Base-by-base conservation (phyloP, 331 rosid genomes). In the Quercus tomentella region DNA sequence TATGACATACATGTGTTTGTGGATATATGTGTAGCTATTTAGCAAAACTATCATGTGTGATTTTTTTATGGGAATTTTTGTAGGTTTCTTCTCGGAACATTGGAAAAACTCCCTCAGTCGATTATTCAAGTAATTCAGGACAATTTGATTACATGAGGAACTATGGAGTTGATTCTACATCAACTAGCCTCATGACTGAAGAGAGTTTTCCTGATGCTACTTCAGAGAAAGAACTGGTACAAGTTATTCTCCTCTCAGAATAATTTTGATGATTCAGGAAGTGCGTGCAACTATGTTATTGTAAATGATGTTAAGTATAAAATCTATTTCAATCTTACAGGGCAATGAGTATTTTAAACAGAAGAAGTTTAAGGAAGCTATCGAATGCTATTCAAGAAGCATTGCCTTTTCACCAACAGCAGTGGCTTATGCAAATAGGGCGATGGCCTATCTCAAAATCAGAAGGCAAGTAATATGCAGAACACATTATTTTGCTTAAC, bases 331-430 rank as follows among this genome's bases (percentile, higher is more conserved):
- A 56, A 23, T 74, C 60, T 73, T 82, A 6, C 81, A 95, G 99
- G 99, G 99, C 81, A 95, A 95, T 81, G 99, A 95, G 81, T 91
- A 83, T 83, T 95, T 92, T 85, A 95, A 91, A 88, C 92, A 90
- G 89, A 95, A 95, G 79, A 95, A 93, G 80, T 95, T 91, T 82
- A 90, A 89, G 82, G 99, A 95, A 89, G 97, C 99, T 23, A 83
- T 87, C 37, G 92, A 89, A 77, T 95, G 99, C 82, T 95, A 95
- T 81, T 92, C 99, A 51, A 90, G 97, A 87, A 95, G 99, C 84
- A 90, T 95, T 72, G 99, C 93, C 68, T 87, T 95, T 62, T 85
- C 94, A 30, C 97, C 99, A 3, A 91, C 99, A 70, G 93, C 97
- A 41, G 98, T 95, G 68, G 99, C 99, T 79, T 89, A 85, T 81